Conservation (phyloP, 164 flowering plant genomes). For the Magnolia kwangsiensis region DNA sequence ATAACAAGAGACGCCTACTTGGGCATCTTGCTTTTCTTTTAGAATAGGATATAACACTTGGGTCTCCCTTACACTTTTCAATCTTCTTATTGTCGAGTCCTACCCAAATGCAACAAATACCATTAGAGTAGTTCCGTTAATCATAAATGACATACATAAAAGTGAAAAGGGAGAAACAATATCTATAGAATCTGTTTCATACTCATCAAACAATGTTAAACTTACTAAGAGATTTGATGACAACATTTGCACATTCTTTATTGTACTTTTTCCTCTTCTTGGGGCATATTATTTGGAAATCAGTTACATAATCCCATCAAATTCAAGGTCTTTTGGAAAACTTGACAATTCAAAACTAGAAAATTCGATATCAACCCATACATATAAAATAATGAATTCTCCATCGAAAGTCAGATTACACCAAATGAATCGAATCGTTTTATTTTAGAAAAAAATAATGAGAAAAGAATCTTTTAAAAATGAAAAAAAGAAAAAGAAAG, state of each 20-base stretch:
- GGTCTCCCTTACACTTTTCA: slow-evolving; percentile 88
- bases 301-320: slow-evolving; percentile 99
- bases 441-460: no score
- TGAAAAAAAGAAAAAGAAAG: no score
- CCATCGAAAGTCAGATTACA: no score
- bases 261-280: slow-evolving; percentile 93
- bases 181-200: not conserved
- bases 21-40: slow-evolving; percentile 93
- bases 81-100: slow-evolving; percentile 68
- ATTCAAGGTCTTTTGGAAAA: slow-evolving; percentile 61
- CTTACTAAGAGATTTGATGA: slow-evolving; percentile 79
- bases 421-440: no score
- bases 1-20: slow-evolving; percentile 31
- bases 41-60: slow-evolving; percentile 66
- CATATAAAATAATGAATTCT: no score
- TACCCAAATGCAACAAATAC: slow-evolving; percentile 21
- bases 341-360: no score
- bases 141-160: no score
- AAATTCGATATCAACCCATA: no score
- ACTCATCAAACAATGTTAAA: not conserved
- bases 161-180: no score
- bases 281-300: slow-evolving; percentile 92
- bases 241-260: slow-evolving; percentile 78
- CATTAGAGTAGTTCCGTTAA: no score
- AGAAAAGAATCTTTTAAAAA: no score